Evolutionary conservation across 108 stramenopile genomes (phyloP), one percentile per base, ranked within the genome.

Genomic region (Skeletonema marinoi): DNA sequence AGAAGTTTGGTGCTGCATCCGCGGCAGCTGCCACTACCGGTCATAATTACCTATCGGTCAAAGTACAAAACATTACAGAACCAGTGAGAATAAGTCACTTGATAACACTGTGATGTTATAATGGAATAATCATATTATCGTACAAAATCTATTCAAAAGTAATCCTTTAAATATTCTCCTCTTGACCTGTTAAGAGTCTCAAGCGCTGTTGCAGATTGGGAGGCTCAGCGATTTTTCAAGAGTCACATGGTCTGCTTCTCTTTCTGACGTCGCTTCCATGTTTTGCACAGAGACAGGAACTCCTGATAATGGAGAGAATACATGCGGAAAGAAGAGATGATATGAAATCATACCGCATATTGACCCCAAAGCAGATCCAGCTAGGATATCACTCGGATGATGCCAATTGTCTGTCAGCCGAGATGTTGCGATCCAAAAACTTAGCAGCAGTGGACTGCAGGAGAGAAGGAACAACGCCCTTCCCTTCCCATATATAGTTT

Each of bases 341-440:
- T 93, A 93, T 6, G 82, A 71, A 65, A 94, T 75, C 17, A 78
- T 82, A 32, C 77, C 79, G 17, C 83, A 74, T 2, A 73, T 64
- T 63, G 78, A 60, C 36, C 94, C 94, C 70, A 96, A 41, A 21
- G 84, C 74, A 31, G 85, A 76, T 56, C 95, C 95, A 60, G 89
- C 91, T 19, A 93, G 41, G 6, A 93, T 84, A 78, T 96, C 95
- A 1, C 85, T 71, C 10, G 89, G 89, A 78, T 96, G 95, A 79
- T 96, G 95, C 92, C 92, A 93, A 62, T 91, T 78, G 74, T 96
- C 95, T 10, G 62, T 75, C 1, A 75, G 60, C 54, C 81, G 51
- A 56, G 71, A 74, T 6, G 82, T 83, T 31, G 82, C 76, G 11
- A 73, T 65, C 82, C 82, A 83, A 30, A 77, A 77, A 21, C 75